Percentiles rank a stretch among this genome's conserved stretches.
Evolutionary conservation across 1,139 yeast species (phyloP).

Genomic region (Torulaspora globosa): DNA sequence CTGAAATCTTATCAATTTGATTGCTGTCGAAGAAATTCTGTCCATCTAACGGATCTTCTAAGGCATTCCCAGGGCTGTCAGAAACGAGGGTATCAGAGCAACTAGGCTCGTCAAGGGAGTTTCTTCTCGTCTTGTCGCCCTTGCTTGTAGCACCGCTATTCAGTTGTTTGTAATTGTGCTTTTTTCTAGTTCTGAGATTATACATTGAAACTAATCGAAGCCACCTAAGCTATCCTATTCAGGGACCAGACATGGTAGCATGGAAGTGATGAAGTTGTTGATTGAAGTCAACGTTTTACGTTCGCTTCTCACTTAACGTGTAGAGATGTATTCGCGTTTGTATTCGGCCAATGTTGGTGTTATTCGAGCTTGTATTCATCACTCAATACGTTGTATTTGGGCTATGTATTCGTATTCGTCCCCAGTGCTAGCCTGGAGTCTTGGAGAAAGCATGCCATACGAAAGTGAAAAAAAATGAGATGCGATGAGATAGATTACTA

Average conservation of each 20-base stretch:
- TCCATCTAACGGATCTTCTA: background rate
- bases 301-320: too few relatives aligned
- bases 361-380: too few relatives aligned
- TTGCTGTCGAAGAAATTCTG: background rate
- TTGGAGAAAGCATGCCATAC: background rate
- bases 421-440: too few relatives aligned
- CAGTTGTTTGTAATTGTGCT: background rate
- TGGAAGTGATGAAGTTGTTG: background rate
- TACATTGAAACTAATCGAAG: conserved; percentile 2
- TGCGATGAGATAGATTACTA: conserved; percentile 7
- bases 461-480: conserved; percentile 9
- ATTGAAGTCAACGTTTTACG: too few relatives aligned
- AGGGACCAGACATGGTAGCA: background rate
- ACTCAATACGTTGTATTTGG: background rate
- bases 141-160: conserved; percentile 5
- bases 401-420: too few relatives aligned
- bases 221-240: background rate
- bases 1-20: background rate
- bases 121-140: conserved; percentile 1
- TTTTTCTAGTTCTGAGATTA: conserved; percentile 2
- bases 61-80: background rate
- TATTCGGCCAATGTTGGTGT: too few relatives aligned
- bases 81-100: conserved; percentile 2
- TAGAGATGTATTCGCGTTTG: too few relatives aligned
- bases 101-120: conserved; percentile 1